Evolutionary conservation across 352 stramenopile species (phyloP).

Genomic region (Globisporangium paddicum): DNA sequence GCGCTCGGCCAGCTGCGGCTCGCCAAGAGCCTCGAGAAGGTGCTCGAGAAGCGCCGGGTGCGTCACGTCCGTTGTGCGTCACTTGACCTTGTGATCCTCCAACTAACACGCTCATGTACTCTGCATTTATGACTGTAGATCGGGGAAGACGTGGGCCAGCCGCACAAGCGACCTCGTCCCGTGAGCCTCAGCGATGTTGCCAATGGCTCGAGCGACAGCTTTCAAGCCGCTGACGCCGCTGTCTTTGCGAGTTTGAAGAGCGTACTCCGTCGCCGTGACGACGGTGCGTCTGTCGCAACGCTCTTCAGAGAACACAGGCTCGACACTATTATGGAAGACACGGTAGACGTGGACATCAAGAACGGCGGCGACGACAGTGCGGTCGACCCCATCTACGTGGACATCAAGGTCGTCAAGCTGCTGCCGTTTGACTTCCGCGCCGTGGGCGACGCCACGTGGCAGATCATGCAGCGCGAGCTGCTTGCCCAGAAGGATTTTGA

Average conservation of each 20-base stretch:
- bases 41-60: slow-evolving; percentile 16
- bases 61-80: background rate
- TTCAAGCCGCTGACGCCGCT: background rate
- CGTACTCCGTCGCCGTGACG: background rate
- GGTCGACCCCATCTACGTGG: background rate
- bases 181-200: background rate
- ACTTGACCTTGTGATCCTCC: background rate
- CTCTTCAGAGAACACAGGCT: slow-evolving; percentile 1
- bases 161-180: background rate
- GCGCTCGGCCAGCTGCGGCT: slow-evolving; percentile 8
- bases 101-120: background rate
- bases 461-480: background rate
- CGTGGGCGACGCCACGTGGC: background rate
- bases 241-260: slow-evolving; percentile 2
- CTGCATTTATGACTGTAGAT: background rate
- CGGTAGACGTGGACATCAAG: background rate
- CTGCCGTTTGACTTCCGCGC: slow-evolving; percentile 6
- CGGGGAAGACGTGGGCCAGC: background rate
- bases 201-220: background rate
- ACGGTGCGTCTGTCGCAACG: background rate
- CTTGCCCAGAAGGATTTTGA: background rate
- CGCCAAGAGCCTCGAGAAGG: slow-evolving; percentile 19
- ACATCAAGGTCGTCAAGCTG: slow-evolving; percentile 5
- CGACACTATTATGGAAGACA: background rate
- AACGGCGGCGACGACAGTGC: background rate